phyloP scores from a whole-genome alignment of 495 filamentous ascomycete genomes.

The Podospora fimiseda region DNA sequence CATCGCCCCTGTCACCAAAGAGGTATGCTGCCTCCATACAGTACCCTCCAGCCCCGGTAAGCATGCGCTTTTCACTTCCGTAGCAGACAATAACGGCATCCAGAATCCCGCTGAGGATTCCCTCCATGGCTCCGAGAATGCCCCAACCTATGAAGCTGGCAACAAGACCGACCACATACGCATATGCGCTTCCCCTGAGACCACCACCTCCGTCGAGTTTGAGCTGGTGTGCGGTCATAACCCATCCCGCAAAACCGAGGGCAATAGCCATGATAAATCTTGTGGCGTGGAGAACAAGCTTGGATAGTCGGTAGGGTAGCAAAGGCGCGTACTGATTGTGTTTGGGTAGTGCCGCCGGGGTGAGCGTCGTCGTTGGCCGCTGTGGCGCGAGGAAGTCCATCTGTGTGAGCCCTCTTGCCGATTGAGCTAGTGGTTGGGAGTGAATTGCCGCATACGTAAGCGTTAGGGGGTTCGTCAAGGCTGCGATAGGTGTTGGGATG shows the following conservation, averaged over 20 bases:
- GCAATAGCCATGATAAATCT: constrained; percentile 82
- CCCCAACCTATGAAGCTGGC: constrained; percentile 94
- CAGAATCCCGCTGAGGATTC: constrained; percentile 82
- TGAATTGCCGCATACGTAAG: constrained; percentile 93
- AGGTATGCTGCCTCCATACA: constrained; percentile 81
- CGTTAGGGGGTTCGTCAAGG: constrained; percentile 81
- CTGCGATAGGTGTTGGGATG: constrained; percentile 74
- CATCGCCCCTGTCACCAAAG: constrained; percentile 53
- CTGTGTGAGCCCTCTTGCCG: constrained; percentile 68
- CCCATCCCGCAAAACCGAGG: constrained; percentile 94
- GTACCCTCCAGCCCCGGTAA: constrained; percentile 63
- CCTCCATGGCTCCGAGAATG: constrained; percentile 90
- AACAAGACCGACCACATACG: constrained; percentile 87
- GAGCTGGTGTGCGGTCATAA: constrained; percentile 76
- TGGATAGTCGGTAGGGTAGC: constrained; percentile 77
- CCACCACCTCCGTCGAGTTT: constrained; percentile 42
- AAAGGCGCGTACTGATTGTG: constrained; percentile 39
- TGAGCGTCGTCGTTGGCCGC: constrained; percentile 56
- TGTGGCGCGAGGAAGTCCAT: constrained; percentile 64
- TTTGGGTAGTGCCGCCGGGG: constrained; percentile 49
- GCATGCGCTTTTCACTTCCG: constrained; percentile 73
- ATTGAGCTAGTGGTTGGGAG: constrained; percentile 67
- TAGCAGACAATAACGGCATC: constrained; percentile 92
- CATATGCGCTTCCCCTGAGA: constrained; percentile 76
- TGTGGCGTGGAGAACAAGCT: constrained; percentile 84